A percentile compares a stretch with the other conserved stretches of the same genome.
Conservation (phyloP, 129 eudicot genomes). For the Dittrichia graveolens region DNA sequence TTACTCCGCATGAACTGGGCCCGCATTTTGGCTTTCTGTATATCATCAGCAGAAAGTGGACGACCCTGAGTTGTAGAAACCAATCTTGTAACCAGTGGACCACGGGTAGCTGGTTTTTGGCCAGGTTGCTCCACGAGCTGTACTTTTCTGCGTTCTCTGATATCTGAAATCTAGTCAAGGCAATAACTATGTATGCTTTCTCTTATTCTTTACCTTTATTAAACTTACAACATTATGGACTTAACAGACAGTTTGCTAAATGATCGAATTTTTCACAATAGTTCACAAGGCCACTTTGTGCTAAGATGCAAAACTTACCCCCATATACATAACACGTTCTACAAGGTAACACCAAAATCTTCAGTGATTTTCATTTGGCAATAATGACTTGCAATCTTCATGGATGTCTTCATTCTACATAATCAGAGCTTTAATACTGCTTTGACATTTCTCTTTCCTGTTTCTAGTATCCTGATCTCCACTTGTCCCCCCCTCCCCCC, state of each 20-base stretch:
- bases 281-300: background rate
- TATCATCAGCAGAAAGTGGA: conserved; percentile 96
- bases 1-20: conserved; percentile 85
- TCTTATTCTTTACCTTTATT: background rate
- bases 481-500: background rate
- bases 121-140: conserved; percentile 94
- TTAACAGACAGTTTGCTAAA: background rate
- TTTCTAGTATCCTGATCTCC: background rate
- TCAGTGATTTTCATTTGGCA: background rate
- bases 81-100: conserved; percentile 56
- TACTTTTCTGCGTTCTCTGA: conserved; percentile 83
- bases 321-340: background rate
- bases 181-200: conserved; percentile 8
- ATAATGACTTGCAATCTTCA: background rate
- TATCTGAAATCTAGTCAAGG: conserved; percentile 69
- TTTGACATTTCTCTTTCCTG: background rate
- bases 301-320: too few relatives aligned
- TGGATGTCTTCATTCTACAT: background rate
- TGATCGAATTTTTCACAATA: background rate
- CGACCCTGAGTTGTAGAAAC: conserved; percentile 66
- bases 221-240: background rate
- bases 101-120: conserved; percentile 62
- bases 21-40: conserved; percentile 93
- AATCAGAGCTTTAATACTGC: background rate
- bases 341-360: background rate